Base-by-base conservation (phyloP, 192 early-diverging fungal species). In the Dispira simplex region DNA sequence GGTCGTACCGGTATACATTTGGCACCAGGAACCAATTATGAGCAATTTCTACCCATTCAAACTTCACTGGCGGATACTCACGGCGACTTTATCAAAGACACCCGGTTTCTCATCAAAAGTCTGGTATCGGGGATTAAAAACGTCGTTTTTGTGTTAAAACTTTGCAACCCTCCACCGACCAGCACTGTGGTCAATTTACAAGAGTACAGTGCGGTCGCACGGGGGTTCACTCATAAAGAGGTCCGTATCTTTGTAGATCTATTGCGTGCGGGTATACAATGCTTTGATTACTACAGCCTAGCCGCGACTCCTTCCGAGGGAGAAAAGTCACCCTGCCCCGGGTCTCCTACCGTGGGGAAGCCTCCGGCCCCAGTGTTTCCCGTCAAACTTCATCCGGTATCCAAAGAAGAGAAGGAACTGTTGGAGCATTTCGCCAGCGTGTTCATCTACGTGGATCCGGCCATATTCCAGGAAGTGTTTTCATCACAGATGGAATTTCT, bases 381-480 rank as follows among this genome's bases (percentile, higher is more conserved):
- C 60, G 63, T 69, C 6, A 76, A 83, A 58, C 71, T 89, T 21
- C 79, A 81, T 58, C 75, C 81, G 32, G 75, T 83, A 18, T 76
- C 87, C 26, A 89, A 90, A 67, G 86, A 91, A 46, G 92, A 90
- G 64, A 97, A 97, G 67, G 93, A 99, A 64, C 83, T 89, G 32
- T 75, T 92, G 39, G 94, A 97, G 57, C 81, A 81, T 46, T 96
- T 99, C 82, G 83, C 90, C 1, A 82, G 85, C 20, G 81, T 89
- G 8, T 96, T 96, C 68, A 83, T 85, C 11, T 71, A 76, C 43
- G 68, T 96, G 14, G 92, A 97, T 63, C 88, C 91, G 5, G 82
- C 89, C 6, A 81, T 92, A 2, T 97, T 95, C 71, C 94, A 98
- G 68, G 95, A 98, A 70, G 85, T 96, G n/a, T 92, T 96, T 65